phyloP scores from a whole-genome alignment of 495 filamentous ascomycete genomes.

The Penicillium lagena region DNA sequence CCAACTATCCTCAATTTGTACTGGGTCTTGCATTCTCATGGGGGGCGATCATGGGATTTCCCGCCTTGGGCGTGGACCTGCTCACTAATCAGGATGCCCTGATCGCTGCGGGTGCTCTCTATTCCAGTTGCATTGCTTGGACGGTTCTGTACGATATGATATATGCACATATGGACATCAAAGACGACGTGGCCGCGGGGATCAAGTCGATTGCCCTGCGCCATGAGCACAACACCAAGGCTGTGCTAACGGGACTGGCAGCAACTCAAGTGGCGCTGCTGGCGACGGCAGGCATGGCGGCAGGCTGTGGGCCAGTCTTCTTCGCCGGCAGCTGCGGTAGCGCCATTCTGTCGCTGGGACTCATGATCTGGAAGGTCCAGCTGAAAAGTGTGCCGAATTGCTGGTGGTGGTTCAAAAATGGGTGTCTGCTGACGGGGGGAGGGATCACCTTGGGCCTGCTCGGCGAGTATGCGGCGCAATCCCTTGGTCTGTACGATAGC shows the following conservation, averaged over 20 bases:
- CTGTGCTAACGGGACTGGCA: slow-evolving; percentile 71
- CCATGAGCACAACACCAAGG: slow-evolving; percentile 84
- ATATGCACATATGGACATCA: slow-evolving; percentile 98
- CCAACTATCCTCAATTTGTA: slow-evolving; percentile 90
- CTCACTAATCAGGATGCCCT: slow-evolving; percentile 57
- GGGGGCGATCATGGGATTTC: slow-evolving; percentile 96
- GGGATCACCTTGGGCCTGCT: slow-evolving; percentile 56
- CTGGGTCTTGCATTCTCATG: slow-evolving; percentile 92
- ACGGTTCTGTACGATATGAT: slow-evolving; percentile 98
- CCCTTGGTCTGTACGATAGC: slow-evolving; percentile 22
- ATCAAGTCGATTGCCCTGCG: slow-evolving; percentile 93
- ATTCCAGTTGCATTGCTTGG: slow-evolving; percentile 85
- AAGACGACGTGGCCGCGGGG: slow-evolving; percentile 84
- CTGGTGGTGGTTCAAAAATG: slow-evolving; percentile 95
- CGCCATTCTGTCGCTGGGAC: slow-evolving; percentile 62
- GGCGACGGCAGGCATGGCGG: slow-evolving; percentile 63
- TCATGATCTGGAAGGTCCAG: slow-evolving; percentile 87
- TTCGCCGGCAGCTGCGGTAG: slow-evolving; percentile 82
- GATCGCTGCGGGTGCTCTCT: slow-evolving; percentile 65
- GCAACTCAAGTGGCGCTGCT: slow-evolving; percentile 72
- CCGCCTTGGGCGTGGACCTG: slow-evolving; percentile 80
- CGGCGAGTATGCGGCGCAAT: slow-evolving; percentile 52
- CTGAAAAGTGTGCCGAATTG: slow-evolving; percentile 79
- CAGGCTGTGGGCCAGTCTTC: slow-evolving; percentile 77
- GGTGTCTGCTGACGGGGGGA: slow-evolving; percentile 63